Conservation (phyloP, 805 yeast genomes). For the Ogataea wickerhamii region DNA sequence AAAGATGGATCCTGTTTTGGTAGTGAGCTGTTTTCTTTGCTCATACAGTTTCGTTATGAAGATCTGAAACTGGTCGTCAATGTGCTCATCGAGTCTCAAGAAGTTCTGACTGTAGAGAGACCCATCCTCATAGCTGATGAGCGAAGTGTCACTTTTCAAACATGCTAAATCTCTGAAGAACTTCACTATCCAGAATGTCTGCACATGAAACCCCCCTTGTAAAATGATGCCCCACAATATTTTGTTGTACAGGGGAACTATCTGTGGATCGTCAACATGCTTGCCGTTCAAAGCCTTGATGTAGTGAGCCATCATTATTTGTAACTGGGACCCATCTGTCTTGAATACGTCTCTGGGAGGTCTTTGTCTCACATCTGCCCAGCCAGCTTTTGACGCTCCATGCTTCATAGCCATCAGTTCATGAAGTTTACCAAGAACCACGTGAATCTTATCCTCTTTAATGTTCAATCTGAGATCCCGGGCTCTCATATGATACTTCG, state of each 20-base stretch:
- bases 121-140: slow-evolving; percentile 17
- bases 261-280: slow-evolving; percentile 37
- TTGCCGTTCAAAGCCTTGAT: slow-evolving; percentile 33
- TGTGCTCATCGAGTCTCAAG: slow-evolving; percentile 12
- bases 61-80: slow-evolving; percentile 7
- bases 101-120: slow-evolving; percentile 11
- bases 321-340: slow-evolving; percentile 20
- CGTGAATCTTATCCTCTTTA: slow-evolving; percentile 16
- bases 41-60: slow-evolving; percentile 14
- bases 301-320: slow-evolving; percentile 38
- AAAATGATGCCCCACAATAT: slow-evolving; percentile 41
- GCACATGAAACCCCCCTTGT: slow-evolving; percentile 43
- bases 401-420: slow-evolving; percentile 12
- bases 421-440: slow-evolving; percentile 14
- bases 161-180: slow-evolving; percentile 30
- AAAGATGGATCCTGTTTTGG: slow-evolving; percentile 10
- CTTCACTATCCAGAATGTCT: slow-evolving; percentile 41
- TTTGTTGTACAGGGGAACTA: slow-evolving; percentile 33
- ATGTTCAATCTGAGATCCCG: slow-evolving; percentile 5
- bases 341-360: slow-evolving; percentile 6
- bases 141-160: slow-evolving; percentile 17
- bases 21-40: slow-evolving; percentile 14
- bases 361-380: slow-evolving; percentile 4
- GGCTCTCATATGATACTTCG: slow-evolving; percentile 11
- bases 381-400: slow-evolving; percentile 6